Evolutionary conservation across 352 stramenopile species (phyloP).

Genomic region (Phytophthora podocarpi): DNA sequence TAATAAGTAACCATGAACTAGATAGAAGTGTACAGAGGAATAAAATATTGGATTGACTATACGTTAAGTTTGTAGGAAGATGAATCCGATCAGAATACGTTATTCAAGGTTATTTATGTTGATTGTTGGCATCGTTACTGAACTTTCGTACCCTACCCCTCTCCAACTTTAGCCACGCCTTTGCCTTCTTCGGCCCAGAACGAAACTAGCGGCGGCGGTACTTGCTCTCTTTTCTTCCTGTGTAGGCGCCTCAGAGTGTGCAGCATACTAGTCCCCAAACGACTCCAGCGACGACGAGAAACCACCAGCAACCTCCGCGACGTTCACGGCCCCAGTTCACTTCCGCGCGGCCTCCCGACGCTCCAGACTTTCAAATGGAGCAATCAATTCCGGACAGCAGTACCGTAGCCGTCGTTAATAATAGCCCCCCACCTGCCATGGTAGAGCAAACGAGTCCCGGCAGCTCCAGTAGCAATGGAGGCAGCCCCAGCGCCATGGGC

Average conservation of each 20-base stretch:
- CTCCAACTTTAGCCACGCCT: slow-evolving; percentile 10
- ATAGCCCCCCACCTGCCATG: slow-evolving; percentile 11
- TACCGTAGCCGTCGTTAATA: slow-evolving; percentile 36
- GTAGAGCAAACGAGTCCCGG: slow-evolving; percentile 14
- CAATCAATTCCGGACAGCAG: slow-evolving; percentile 32
- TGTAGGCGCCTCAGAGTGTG: not conserved
- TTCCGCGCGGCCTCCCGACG: not conserved
- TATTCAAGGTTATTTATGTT: not conserved
- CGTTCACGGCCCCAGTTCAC: not conserved
- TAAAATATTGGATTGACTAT: no score
- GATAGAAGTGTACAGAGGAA: no score
- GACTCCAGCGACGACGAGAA: not conserved
- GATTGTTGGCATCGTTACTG: no score
- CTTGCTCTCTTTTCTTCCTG: not conserved
- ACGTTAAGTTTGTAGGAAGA: not conserved
- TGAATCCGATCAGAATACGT: no score
- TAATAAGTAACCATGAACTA: no score
- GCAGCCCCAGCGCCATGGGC: slow-evolving; percentile 29
- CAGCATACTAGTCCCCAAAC: not conserved
- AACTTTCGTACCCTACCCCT: slow-evolving; percentile 4
- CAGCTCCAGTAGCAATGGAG: slow-evolving; percentile 16
- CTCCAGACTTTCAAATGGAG: slow-evolving; percentile 20
- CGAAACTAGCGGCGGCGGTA: slow-evolving; percentile 22
- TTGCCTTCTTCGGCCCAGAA: slow-evolving; percentile 24
- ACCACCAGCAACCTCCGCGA: not conserved